phyloP scores from a whole-genome alignment of 116 monocot genomes.

The Zostera marina region DNA sequence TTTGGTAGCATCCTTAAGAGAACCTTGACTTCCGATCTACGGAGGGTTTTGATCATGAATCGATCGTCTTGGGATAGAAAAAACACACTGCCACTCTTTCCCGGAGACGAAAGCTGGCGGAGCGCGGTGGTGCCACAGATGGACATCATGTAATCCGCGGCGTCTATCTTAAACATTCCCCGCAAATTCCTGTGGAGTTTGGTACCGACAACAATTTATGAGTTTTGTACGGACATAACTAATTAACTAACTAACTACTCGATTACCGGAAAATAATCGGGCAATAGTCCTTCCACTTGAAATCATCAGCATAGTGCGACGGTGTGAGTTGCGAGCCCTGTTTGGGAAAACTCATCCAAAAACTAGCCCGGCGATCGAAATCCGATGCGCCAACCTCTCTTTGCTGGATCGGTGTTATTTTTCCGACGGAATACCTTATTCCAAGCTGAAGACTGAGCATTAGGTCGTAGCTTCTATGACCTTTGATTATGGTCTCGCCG shows the following conservation, averaged over 20 bases:
- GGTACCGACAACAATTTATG: not conserved
- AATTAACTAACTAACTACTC: too few relatives aligned
- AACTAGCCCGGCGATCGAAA: constrained; percentile 76
- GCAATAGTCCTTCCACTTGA: constrained; percentile 98
- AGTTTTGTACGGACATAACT: too few relatives aligned
- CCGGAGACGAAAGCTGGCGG: constrained; percentile 88
- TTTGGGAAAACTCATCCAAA: constrained; percentile 93
- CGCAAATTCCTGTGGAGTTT: constrained; percentile 59
- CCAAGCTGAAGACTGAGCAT: constrained; percentile 97
- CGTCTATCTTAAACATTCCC: constrained; percentile 95
- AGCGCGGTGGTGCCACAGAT: constrained; percentile 87
- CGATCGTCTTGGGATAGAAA: constrained; percentile 94
- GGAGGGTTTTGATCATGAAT: constrained; percentile 98
- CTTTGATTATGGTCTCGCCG: constrained; percentile 83
- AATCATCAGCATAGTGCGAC: constrained; percentile 69
- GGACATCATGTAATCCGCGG: constrained; percentile 97
- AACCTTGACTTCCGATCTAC: constrained; percentile 89
- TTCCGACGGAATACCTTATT: constrained; percentile 94
- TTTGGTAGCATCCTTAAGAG: constrained; percentile 78
- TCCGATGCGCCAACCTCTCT: constrained; percentile 77
- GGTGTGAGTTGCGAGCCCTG: constrained; percentile 78
- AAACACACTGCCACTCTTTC: constrained; percentile 95
- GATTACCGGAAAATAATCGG: constrained; percentile 94
- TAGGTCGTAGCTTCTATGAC: constrained; percentile 85
- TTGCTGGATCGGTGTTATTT: constrained; percentile 89